Conservation (phyloP, 192 early-diverging fungal genomes). For the Coemansia sp. region DNA sequence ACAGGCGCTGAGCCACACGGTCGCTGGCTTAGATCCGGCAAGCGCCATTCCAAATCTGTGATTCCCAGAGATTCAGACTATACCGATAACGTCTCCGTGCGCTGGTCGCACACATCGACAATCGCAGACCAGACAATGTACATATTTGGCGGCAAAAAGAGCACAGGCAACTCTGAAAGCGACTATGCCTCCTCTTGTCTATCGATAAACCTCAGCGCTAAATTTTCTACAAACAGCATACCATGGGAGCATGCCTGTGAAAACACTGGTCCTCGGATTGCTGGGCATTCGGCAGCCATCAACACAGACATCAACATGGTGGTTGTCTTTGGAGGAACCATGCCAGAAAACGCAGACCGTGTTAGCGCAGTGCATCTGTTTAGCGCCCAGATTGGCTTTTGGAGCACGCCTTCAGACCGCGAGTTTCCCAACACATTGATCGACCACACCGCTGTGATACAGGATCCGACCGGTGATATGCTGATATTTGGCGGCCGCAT, state of each 20-base stretch:
- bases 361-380: conserved; percentile 27
- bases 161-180: conserved; percentile 14
- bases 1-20: conserved; percentile 4
- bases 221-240: conserved; percentile 22
- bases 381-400: conserved; percentile 42
- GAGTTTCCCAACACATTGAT: conserved; percentile 24
- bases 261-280: conserved; percentile 22
- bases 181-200: conserved; percentile 34
- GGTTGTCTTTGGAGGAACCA: conserved; percentile 35
- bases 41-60: not conserved
- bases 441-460: conserved; percentile 28
- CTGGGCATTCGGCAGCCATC: conserved; percentile 32
- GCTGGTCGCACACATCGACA: conserved; percentile 39
- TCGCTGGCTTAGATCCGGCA: not conserved
- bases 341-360: conserved; percentile 14
- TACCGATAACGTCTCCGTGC: conserved; percentile 13
- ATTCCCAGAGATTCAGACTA: conserved; percentile 15
- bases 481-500: conserved; percentile 33
- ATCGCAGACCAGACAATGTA: conserved; percentile 49
- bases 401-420: conserved; percentile 25
- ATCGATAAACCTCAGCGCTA: conserved; percentile 28
- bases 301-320: conserved; percentile 44
- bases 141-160: conserved; percentile 37
- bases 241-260: conserved; percentile 23
- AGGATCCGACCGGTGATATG: conserved; percentile 40